Evolutionary conservation across 164 flowering plant genomes (phyloP).

Genomic region (Aristolochia contorta): DNA sequence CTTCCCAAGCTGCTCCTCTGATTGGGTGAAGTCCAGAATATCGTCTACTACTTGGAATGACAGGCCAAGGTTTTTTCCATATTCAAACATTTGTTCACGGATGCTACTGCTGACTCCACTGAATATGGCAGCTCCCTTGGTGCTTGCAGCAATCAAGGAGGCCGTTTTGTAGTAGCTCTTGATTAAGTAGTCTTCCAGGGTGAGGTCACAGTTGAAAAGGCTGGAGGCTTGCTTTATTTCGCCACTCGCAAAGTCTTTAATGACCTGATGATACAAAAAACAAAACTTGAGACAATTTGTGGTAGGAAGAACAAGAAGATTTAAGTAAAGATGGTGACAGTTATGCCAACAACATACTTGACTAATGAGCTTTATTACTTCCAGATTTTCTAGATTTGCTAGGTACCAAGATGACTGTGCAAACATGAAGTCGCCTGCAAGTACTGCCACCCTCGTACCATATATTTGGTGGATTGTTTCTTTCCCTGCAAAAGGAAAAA

Average conservation of each 20-base stretch:
- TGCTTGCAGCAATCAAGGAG: conserved; percentile 84
- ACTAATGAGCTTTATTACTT: conserved; percentile 96
- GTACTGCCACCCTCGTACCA: conserved; percentile 89
- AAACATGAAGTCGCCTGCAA: conserved; percentile 98
- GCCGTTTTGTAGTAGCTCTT: conserved; percentile 97
- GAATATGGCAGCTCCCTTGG: conserved; percentile 85
- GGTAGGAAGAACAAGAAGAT: background rate
- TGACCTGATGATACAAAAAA: conserved; percentile 41
- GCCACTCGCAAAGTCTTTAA: conserved; percentile 98
- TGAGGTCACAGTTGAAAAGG: conserved; percentile 69
- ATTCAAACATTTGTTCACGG: conserved; percentile 64
- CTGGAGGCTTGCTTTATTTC: conserved; percentile 98
- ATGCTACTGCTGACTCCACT: conserved; percentile 47
- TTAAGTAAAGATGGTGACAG: too few species aligned
- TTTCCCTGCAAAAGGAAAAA: conserved; percentile 43
- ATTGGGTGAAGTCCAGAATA: conserved; percentile 89
- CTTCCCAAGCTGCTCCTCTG: conserved; percentile 89
- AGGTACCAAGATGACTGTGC: conserved; percentile 99
- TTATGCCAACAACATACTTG: conserved; percentile 37
- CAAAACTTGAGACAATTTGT: background rate
- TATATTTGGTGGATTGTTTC: conserved; percentile 87
- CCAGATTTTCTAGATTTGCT: conserved; percentile 91
- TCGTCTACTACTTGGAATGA: conserved; percentile 96
- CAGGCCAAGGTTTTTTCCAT: conserved; percentile 82
- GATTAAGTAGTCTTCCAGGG: conserved; percentile 71